Evolutionary conservation across 176 grass and related monocot species (phyloP), one percentile per base, ranked within the genome.

Genomic region (Aegilops sharonensis): DNA sequence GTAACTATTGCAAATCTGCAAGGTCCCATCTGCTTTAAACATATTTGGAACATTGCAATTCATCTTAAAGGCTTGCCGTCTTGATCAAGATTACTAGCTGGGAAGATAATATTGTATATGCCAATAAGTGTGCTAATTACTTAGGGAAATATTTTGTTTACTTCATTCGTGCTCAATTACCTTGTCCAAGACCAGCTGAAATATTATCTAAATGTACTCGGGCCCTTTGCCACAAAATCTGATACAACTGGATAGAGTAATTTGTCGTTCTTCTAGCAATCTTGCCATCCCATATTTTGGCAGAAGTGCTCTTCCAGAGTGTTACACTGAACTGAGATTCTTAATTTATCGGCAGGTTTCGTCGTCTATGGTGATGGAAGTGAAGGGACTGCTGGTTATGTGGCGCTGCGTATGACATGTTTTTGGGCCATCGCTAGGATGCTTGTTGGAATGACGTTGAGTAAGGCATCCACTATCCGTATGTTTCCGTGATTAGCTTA

Each of bases 191-290:
- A 3, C 45, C 73, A 76, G 25, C 14, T 76, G 47, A 76, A 76
- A 76, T 54, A 17, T 30, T 10, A 75, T 76, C 48, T 47, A 30
- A 76, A 11, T 54, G 45, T 76, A 75, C 72, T 29, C 15, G 40
- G 40, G 47, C 72, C 24, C 13, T 25, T 77, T 63, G 43, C 27
- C 7, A 9, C 9, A 1, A 20, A 25, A 84, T 80, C 59, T 27
- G 42, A 42, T 75, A 23, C 60, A 13, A 8, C 45, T 43, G 6
- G 9, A 15, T 59, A 34, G 6, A 65, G 52, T 59, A 21, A 60
- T 68, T 80, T 8, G 74, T 81, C n/a, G 14, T 83, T 84, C 42
- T 84, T 23, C 64, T 36, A 66, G 78, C 20, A 72, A 63, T 72
- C 21, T 36, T 79, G 8, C 4, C 56, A 45, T 64, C 67, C 7